Evolutionary conservation across 1,284 basidiomycete species (phyloP), one percentile per base, ranked within the genome.

Genomic region (Bondarzewia mesenterica): DNA sequence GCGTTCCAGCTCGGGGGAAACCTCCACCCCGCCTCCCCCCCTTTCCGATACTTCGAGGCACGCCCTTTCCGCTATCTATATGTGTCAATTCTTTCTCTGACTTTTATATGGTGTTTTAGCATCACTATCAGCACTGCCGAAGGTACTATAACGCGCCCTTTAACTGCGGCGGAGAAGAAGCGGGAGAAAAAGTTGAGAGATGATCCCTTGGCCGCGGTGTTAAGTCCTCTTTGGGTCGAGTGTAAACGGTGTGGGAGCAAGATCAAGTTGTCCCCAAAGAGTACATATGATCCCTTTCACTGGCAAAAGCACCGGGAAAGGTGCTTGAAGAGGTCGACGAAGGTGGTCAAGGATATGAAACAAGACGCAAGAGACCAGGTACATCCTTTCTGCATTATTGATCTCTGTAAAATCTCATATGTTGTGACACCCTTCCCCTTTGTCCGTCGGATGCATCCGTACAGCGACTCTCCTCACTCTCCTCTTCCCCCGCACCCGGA

Each of bases 221-320:
- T 76, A 32, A 70, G 67, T 32, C 75, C 78, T 2, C 66, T 74
- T 25, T 67, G 68, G 44, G 78, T 85, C 44, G 63, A 68, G 49
- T 86, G 83, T 66, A 68, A 64, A 49, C 70, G 72, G 37, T 87
- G 84, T 60, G 66, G 68, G 35, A 63, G 58, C 20, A 62, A 64
- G 6, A 83, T 87, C 64, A 83, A 83, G 62, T 74, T 87, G 18
- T 86, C 83, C 2, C 61, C 68, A 10, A 85, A 85, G 62, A 81
- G 78, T 61, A 65, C 67, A 18, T 87, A 73, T 56, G 84, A 87
- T 57, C 69, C 71, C 16, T 75, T 74, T 56, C 84, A 87, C 59
- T 87, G 84, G 84, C 59, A 65, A 39, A 79, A 73, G 54, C 82
- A 85, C 57, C 71, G 75, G 15, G 69, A 70, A 36, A 71, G 81